Evolutionary conservation across 352 stramenopile species (phyloP).

Genomic region (Pythium plurisporium): DNA sequence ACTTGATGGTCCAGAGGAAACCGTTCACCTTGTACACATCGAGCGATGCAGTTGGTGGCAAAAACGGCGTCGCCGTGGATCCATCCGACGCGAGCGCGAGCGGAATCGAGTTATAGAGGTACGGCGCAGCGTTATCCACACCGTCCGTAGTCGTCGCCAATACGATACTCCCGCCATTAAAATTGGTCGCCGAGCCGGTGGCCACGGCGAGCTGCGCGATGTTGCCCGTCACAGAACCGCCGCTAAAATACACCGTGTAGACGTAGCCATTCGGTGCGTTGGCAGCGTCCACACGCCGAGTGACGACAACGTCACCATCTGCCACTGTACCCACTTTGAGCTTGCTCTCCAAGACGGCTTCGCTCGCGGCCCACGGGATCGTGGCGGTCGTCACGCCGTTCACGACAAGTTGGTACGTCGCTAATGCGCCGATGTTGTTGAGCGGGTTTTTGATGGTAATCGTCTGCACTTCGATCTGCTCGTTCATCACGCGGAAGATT

Average conservation of each 20-base stretch:
- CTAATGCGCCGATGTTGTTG: slow-evolving; percentile 29
- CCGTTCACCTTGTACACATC: slow-evolving; percentile 76
- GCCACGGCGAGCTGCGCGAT: slow-evolving; percentile 23
- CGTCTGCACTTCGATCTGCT: slow-evolving; percentile 68
- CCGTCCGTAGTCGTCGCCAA: slow-evolving; percentile 32
- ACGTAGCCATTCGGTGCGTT: slow-evolving; percentile 53
- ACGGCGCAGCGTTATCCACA: slow-evolving; percentile 22
- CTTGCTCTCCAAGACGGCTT: slow-evolving; percentile 35
- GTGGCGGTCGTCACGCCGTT: slow-evolving; percentile 21
- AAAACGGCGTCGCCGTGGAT: slow-evolving; percentile 26
- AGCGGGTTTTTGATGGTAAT: slow-evolving; percentile 43
- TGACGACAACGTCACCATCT: slow-evolving; percentile 45
- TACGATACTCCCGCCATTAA: slow-evolving; percentile 30
- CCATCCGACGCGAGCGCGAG: slow-evolving; percentile 33
- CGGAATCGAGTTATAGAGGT: slow-evolving; percentile 45
- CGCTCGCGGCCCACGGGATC: slow-evolving; percentile 60
- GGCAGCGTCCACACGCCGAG: slow-evolving; percentile 34
- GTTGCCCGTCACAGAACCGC: slow-evolving; percentile 35
- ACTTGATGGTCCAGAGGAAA: slow-evolving; percentile 78
- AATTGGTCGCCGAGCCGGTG: slow-evolving; percentile 14
- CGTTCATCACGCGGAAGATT: slow-evolving; percentile 63
- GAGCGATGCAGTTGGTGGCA: slow-evolving; percentile 30
- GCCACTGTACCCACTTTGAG: slow-evolving; percentile 20
- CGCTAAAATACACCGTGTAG: slow-evolving; percentile 77
- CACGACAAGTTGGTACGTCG: slow-evolving; percentile 43